A percentile compares a stretch with the other conserved stretches of the same genome.
Conservation (phyloP, 139 green algal genomes). For the Chlorella sorokiniana region DNA sequence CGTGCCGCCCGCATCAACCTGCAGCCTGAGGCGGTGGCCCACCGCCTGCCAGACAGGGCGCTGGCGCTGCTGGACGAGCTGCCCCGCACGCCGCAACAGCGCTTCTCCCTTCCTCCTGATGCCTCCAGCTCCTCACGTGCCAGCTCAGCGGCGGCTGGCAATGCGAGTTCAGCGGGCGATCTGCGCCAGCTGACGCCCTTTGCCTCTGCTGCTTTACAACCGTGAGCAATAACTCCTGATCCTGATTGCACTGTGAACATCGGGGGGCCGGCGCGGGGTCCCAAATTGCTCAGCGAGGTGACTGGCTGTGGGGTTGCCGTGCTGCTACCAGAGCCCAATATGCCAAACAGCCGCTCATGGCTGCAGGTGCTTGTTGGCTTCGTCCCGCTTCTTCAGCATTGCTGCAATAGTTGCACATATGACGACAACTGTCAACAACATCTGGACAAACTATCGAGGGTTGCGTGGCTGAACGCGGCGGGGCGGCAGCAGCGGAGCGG, state of each 20-base stretch:
- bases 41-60: too few species aligned
- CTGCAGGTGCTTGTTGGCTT: constrained; percentile 31
- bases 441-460: not conserved
- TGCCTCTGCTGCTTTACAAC: too few species aligned
- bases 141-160: not conserved
- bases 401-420: not conserved
- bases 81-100: too few species aligned
- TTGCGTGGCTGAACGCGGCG: not conserved
- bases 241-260: too few species aligned
- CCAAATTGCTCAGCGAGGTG: not conserved
- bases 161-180: not conserved
- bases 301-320: not conserved
- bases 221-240: too few species aligned
- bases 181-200: too few species aligned
- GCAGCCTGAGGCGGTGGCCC: too few species aligned
- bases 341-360: not conserved
- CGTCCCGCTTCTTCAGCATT: constrained; percentile 25
- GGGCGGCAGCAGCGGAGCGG: not conserved
- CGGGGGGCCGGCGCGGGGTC: too few species aligned
- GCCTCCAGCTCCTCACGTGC: too few species aligned
- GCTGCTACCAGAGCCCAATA: not conserved
- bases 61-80: too few species aligned
- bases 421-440: not conserved
- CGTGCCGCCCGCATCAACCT: constrained; percentile 10
- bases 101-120: not conserved